Evolutionary conservation across 1,139 yeast species (phyloP).

Genomic region (Suhomyces wounanorum): DNA sequence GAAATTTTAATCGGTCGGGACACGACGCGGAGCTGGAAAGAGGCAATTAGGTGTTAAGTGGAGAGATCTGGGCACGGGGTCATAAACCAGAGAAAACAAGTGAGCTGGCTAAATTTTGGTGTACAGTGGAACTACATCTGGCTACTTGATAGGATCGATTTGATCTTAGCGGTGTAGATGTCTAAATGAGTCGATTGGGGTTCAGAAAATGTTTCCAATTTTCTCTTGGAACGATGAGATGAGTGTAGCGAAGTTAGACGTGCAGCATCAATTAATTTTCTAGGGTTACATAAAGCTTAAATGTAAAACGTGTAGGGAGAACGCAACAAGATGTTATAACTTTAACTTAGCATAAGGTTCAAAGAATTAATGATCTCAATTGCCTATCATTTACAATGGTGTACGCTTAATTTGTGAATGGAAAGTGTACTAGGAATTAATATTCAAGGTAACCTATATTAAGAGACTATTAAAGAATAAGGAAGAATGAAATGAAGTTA

Average conservation of each 20-base stretch:
- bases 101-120: neutral
- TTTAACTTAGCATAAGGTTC: too few relatives aligned
- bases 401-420: too few relatives aligned
- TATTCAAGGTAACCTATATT: constrained; percentile 7
- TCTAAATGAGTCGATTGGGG: neutral
- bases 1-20: constrained; percentile 12
- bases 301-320: too few relatives aligned
- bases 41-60: neutral
- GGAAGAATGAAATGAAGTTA: constrained; percentile 11
- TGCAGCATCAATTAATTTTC: neutral
- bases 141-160: neutral
- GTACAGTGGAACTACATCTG: too few relatives aligned
- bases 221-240: neutral
- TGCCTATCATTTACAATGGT: neutral
- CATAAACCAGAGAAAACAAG: neutral
- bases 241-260: neutral
- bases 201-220: neutral
- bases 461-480: constrained; percentile 11
- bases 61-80: constrained; percentile 1
- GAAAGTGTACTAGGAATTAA: too few relatives aligned
- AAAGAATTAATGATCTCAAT: neutral
- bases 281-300: neutral
- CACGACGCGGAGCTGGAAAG: constrained; percentile 5
- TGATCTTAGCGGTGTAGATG: too few relatives aligned
- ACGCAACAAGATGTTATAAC: too few relatives aligned